These are phyloP conservation scores for Isatis tinctoria DNA, from an alignment of 345 rosid species.

Conservation along the genomic window DNA sequence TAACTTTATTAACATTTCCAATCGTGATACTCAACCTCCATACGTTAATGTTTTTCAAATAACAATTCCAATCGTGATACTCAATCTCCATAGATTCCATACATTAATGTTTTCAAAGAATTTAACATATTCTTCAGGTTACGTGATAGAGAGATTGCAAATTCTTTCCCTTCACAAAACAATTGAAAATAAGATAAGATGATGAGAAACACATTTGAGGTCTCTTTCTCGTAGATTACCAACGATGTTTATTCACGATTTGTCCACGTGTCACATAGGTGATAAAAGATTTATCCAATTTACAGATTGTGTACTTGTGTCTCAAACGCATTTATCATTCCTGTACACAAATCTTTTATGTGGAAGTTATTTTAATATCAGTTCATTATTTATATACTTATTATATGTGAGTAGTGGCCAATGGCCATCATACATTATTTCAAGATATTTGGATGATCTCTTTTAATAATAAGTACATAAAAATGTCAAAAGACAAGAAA, in stretches of 20 bases:
- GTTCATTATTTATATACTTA: background rate
- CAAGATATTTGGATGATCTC: background rate
- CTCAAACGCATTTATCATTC: background rate
- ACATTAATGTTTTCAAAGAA: background rate
- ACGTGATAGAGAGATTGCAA: background rate
- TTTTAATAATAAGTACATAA: background rate
- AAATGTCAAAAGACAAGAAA: background rate
- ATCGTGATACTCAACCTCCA: conserved; percentile 14
- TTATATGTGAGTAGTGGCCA: background rate
- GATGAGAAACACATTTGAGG: background rate
- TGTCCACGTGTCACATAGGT: conserved; percentile 6
- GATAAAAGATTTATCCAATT: background rate
- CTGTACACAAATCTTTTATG: conserved; percentile 15
- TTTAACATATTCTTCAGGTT: background rate
- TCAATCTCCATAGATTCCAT: conserved; percentile 2
- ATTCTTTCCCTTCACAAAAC: background rate
- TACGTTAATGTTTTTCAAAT: background rate
- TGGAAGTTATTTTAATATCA: background rate
- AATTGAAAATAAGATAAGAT: conserved; percentile 10
- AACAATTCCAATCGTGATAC: background rate
- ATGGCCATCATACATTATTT: background rate
- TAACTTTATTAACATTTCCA: background rate
- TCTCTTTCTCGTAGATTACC: conserved; percentile 5
- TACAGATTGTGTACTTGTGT: conserved; percentile 16
- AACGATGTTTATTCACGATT: background rate